Percentiles rank a stretch among this genome's conserved stretches.
phyloP scores from a whole-genome alignment of 108 stramenopile species.

The Nannochloropsis oceanica region DNA sequence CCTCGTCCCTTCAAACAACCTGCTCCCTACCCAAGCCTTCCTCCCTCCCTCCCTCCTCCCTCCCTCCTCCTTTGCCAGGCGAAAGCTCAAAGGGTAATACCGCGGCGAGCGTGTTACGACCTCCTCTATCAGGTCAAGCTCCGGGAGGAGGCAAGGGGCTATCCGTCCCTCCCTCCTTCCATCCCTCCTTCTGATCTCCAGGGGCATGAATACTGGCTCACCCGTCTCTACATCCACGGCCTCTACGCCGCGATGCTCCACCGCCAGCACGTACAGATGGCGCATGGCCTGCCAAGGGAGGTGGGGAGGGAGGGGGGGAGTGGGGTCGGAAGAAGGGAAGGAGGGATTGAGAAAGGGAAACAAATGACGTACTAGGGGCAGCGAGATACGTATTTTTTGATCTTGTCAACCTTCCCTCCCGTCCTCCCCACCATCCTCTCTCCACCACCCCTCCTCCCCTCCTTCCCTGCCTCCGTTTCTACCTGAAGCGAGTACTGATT shows the following conservation, averaged over 20 bases:
- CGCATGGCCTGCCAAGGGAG: slow-evolving; percentile 60
- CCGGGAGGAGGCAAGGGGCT: slow-evolving; percentile 36
- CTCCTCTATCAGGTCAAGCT: slow-evolving; percentile 16
- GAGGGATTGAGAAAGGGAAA: no score
- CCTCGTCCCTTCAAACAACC: background rate
- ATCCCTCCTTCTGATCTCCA: slow-evolving; percentile 2
- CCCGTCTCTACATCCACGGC: slow-evolving; percentile 74
- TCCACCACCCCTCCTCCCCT: background rate
- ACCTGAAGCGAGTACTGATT: slow-evolving; percentile 71
- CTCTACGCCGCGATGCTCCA: slow-evolving; percentile 57
- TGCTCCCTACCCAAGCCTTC: slow-evolving; percentile 29
- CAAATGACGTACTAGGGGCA: no score
- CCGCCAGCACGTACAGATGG: slow-evolving; percentile 89
- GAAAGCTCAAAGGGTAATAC: slow-evolving; percentile 32
- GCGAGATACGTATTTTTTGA: no score
- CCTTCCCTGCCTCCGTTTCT: background rate
- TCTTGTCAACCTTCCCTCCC: no score
- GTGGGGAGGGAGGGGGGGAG: no score
- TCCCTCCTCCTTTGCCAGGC: slow-evolving; percentile 3
- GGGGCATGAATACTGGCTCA: slow-evolving; percentile 21
- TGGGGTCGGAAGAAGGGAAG: no score
- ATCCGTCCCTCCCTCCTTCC: slow-evolving; percentile 1
- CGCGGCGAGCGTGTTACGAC: slow-evolving; percentile 18
- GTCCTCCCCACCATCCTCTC: background rate
- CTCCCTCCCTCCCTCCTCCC: background rate